Evolutionary conservation across 805 yeast species (phyloP).

Genomic region (Starmerella apis): DNA sequence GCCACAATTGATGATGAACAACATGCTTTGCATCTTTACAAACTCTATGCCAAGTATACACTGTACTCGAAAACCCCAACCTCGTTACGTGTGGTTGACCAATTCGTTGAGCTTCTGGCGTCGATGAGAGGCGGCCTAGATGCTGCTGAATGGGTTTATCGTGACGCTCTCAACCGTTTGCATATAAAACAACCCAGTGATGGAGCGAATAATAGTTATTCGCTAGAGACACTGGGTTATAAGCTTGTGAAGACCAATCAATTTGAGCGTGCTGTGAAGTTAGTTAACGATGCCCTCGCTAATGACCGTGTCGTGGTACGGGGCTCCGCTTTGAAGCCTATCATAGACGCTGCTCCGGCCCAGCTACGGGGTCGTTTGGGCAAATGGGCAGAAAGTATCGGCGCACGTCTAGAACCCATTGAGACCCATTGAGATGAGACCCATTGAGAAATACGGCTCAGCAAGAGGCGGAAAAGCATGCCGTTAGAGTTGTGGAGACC

Average conservation of each 20-base stretch:
- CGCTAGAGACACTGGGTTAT: slow-evolving; percentile 20
- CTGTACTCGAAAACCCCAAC: neutral
- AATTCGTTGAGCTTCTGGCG: slow-evolving; percentile 24
- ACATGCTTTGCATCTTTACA: slow-evolving; percentile 17
- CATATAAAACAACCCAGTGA: slow-evolving; percentile 12
- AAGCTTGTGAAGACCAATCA: slow-evolving; percentile 10
- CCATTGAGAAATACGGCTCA: too few species aligned
- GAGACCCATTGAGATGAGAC: too few species aligned
- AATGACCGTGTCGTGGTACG: slow-evolving; percentile 9
- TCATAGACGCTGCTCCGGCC: slow-evolving; percentile 11
- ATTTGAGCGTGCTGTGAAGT: slow-evolving; percentile 19
- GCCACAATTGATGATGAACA: slow-evolving; percentile 19
- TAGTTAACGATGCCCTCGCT: slow-evolving; percentile 14
- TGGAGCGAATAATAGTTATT: slow-evolving; percentile 15
- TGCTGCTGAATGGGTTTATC: slow-evolving; percentile 22
- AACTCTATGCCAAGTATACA: slow-evolving; percentile 14
- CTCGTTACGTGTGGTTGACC: slow-evolving; percentile 21
- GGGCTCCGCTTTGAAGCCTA: slow-evolving; percentile 13
- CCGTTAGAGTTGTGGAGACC: too few species aligned
- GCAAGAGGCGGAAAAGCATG: too few species aligned
- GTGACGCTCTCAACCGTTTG: slow-evolving; percentile 16
- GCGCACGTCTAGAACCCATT: neutral
- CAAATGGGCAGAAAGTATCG: slow-evolving; percentile 5
- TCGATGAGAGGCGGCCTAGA: slow-evolving; percentile 14
- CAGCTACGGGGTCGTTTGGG: neutral